A percentile compares a stretch with the other conserved stretches of the same genome.
These are phyloP conservation scores for Aureobasidium melanogenum DNA, from an alignment of 2,329 filamentous ascomycete species.

Conservation along the genomic window DNA sequence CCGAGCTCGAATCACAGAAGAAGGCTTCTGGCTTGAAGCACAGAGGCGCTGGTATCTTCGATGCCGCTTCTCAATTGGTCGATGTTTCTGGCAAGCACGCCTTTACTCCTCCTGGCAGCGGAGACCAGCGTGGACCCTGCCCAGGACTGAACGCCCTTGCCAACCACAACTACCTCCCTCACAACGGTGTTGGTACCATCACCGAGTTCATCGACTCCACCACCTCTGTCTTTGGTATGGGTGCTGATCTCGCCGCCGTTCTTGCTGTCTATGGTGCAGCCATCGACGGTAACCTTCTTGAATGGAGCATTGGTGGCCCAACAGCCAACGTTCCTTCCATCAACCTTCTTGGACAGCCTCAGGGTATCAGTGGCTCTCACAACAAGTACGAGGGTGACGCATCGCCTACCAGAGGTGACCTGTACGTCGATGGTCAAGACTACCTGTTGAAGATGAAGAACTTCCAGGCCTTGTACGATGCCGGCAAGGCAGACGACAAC, in stretches of 20 bases:
- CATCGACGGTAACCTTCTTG: conserved; percentile 23
- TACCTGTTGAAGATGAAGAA: conserved; percentile 19
- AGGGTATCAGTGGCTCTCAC: conserved; percentile 22
- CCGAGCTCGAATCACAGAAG: conserved; percentile 14
- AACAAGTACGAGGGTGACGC: conserved; percentile 29
- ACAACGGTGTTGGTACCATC: conserved; percentile 27
- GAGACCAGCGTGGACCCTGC: conserved; percentile 25
- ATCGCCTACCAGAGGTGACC: conserved; percentile 24
- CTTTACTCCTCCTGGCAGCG: conserved; percentile 21
- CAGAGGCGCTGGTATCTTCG: conserved; percentile 17
- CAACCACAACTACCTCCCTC: conserved; percentile 26
- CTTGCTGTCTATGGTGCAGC: conserved; percentile 26
- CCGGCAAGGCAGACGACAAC: conserved; percentile 18
- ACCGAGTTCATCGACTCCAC: conserved; percentile 25
- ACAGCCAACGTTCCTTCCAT: conserved; percentile 13
- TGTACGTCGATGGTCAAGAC: conserved; percentile 24
- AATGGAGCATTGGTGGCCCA: conserved; percentile 22
- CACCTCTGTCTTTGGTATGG: conserved; percentile 26
- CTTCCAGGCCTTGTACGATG: conserved; percentile 23
- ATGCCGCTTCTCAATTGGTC: conserved; percentile 24
- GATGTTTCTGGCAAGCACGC: conserved; percentile 21
- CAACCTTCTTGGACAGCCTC: conserved; percentile 18
- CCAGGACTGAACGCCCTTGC: conserved; percentile 27
- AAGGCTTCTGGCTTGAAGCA: conserved; percentile 5
- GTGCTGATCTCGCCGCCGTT: conserved; percentile 24